These are phyloP conservation scores for Phaeosphaeria sp. DNA, from an alignment of 2,329 filamentous ascomycete genomes.

Conservation along the genomic window DNA sequence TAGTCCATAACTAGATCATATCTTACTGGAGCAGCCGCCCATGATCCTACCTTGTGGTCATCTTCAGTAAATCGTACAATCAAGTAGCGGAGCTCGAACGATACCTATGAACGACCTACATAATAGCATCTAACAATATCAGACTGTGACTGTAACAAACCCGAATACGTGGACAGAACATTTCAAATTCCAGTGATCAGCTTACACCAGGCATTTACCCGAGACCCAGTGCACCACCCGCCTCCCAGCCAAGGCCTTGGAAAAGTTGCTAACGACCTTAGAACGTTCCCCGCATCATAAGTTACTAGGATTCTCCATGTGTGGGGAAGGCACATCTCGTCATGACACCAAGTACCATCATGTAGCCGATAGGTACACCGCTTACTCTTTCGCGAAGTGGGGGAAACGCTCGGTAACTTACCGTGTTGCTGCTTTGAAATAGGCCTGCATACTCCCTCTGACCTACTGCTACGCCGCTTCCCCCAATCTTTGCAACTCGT, in stretches of 20 bases:
- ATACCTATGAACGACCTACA: no score
- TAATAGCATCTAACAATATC: no score
- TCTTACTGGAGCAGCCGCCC: no score
- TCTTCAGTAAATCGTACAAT: no score
- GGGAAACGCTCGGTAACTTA: neutral
- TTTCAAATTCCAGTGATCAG: neutral
- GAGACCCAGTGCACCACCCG: no score
- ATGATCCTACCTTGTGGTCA: no score
- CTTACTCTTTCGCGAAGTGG: neutral
- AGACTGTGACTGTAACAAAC: neutral
- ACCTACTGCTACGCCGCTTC: no score
- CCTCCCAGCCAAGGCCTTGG: neutral
- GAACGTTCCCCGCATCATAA: neutral
- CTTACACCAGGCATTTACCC: neutral
- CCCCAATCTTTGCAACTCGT: no score
- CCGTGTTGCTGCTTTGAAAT: neutral
- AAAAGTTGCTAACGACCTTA: neutral
- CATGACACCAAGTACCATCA: neutral
- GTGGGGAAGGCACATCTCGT: slow-evolving; percentile 1
- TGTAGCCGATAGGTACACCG: neutral
- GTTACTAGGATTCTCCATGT: neutral
- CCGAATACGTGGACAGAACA: neutral
- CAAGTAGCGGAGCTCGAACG: no score
- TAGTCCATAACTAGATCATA: no score
- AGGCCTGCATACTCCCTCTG: no score